These are phyloP conservation scores for Pichia sp. DNA, from an alignment of 1,139 yeast genomes.

Conservation along the genomic window DNA sequence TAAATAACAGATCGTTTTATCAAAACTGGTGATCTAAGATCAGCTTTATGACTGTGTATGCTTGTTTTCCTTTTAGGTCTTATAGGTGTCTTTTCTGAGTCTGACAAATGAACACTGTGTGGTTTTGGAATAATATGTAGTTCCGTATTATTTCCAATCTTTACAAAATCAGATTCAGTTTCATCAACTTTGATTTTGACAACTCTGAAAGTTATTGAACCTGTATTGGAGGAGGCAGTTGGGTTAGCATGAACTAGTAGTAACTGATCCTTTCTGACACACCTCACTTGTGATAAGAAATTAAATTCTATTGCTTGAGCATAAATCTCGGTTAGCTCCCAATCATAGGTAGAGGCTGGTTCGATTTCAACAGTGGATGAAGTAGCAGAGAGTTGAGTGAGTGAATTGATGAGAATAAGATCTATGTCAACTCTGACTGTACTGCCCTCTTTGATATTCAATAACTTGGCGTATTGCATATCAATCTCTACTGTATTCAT, in stretches of 20 bases:
- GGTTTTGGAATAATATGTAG: slow-evolving; percentile 74
- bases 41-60: slow-evolving; percentile 28
- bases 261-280: slow-evolving; percentile 54
- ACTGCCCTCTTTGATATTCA: slow-evolving; percentile 39
- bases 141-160: slow-evolving; percentile 64
- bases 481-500: slow-evolving; percentile 43
- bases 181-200: slow-evolving; percentile 59
- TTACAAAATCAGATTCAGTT: slow-evolving; percentile 26
- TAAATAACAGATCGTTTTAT: slow-evolving; percentile 27
- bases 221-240: slow-evolving; percentile 32
- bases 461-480: slow-evolving; percentile 41
- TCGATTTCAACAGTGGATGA: slow-evolving; percentile 58
- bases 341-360: slow-evolving; percentile 71
- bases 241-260: slow-evolving; percentile 68
- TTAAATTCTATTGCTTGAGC: slow-evolving; percentile 71
- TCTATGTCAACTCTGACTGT: slow-evolving; percentile 36
- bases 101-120: neutral
- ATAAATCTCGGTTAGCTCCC: slow-evolving; percentile 87
- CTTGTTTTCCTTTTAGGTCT: slow-evolving; percentile 29
- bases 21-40: neutral
- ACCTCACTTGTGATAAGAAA: slow-evolving; percentile 72
- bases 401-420: slow-evolving; percentile 25
- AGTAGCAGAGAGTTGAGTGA: neutral
- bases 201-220: slow-evolving; percentile 48
- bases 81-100: slow-evolving; percentile 11